Evolutionary conservation across 306 rosid species (phyloP).

Genomic region (Clitoria ternatea): DNA sequence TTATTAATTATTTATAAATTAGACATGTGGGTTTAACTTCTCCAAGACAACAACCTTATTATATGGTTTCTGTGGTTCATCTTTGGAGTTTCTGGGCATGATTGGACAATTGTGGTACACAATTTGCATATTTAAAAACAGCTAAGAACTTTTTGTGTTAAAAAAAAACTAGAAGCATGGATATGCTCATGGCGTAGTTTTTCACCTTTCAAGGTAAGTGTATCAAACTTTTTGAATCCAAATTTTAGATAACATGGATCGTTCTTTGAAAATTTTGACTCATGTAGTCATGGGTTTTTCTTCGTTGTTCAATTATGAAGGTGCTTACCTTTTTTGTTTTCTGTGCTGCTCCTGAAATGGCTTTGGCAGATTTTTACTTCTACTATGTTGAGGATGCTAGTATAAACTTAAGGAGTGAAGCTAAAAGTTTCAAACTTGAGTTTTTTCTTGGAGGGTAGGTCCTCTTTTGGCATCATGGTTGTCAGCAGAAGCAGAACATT

Average conservation of each 20-base stretch:
- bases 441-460: conserved; percentile 26
- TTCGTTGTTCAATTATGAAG: neutral
- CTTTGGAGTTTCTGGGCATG: conserved; percentile 16
- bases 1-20: conserved; percentile 6
- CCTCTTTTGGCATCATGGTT: conserved; percentile 23
- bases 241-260: neutral
- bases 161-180: neutral
- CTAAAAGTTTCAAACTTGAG: conserved; percentile 9
- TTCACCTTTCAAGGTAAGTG: too few species aligned
- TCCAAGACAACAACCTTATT: conserved; percentile 12
- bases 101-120: conserved; percentile 1
- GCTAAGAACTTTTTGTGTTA: too few species aligned
- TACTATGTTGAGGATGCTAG: conserved; percentile 22
- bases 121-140: neutral
- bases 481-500: conserved; percentile 27
- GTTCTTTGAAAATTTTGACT: conserved; percentile 8
- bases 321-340: neutral
- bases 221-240: too few species aligned
- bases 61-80: conserved; percentile 14
- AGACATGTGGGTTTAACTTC: conserved; percentile 36
- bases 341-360: conserved; percentile 16
- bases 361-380: conserved; percentile 23
- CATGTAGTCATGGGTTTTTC: neutral
- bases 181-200: neutral
- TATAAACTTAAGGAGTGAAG: conserved; percentile 17